Base-by-base conservation (phyloP, 768 basidiomycete species). In the Chalciporus pseudorubinellus region DNA sequence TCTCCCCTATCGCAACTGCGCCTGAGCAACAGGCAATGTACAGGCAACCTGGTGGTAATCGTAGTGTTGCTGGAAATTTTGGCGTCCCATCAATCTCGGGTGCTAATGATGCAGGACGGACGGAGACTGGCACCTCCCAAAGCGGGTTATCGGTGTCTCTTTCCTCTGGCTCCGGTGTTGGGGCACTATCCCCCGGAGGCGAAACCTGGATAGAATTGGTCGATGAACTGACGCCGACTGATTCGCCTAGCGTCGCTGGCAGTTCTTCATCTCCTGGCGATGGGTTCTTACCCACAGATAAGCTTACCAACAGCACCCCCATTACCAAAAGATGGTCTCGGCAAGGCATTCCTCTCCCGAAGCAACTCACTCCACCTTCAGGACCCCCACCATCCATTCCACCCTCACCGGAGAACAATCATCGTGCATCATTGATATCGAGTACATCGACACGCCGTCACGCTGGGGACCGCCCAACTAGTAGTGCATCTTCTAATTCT, bases 361-460 rank as follows among this genome's bases (percentile, higher is more conserved):
- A 78, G 19, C 75, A 77, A 42, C 63, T 74, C 44, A 79, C 79
- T 5, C 84, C 84, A 10, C 83, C 85, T 2, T 76, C 70, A 22
- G 85, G 82, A 6, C 83, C 85, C 14, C 70, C 81, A 24, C 81
- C 83, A 4, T 75, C 78, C 14, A 64, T 77, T 21, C 80, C 72
- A 6, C 39, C 52, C 69, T 47, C 57, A 22, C 42, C 55, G 16
- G 65, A 63, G 19, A 31, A 55, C 46, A 52, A 62, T 51, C 55
- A 39, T 50, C 70, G 63, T 24, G 24, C 42, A 20, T 63, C 66
- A 14, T 53, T 64, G 24, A 62, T 56, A 19, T 64, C 65, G 14
- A 53, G 57, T 31, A 51, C 61, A 19, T 66, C 68, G 39, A 29
- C 64, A 40, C 60, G 68, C 68, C 48, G 65, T n/a, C 69, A 67